Evolutionary conservation across 441 rosid genomes (phyloP).

Genomic region (Arabidopsis hybrid): DNA sequence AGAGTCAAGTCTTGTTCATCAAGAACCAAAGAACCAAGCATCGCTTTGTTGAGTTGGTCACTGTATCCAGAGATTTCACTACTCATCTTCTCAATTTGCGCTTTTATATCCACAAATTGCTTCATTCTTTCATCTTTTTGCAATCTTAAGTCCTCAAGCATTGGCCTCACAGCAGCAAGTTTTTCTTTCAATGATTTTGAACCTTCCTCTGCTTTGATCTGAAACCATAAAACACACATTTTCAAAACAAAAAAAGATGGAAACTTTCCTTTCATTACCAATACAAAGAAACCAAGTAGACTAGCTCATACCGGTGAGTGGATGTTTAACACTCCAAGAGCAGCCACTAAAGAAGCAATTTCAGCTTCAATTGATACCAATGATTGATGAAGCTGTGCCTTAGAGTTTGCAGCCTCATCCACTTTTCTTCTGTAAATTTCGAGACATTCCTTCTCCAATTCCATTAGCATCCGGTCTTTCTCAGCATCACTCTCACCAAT

Average conservation of each 20-base stretch:
- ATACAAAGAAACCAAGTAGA: background rate
- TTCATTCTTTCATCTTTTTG: conserved; percentile 84
- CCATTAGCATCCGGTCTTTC: conserved; percentile 81
- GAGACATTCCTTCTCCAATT: conserved; percentile 90
- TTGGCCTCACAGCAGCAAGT: conserved; percentile 76
- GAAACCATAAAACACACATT: conserved; percentile 27
- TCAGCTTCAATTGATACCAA: conserved; percentile 97
- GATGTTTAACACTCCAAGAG: conserved; percentile 81
- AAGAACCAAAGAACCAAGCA: conserved; percentile 55
- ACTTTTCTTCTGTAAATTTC: conserved; percentile 90
- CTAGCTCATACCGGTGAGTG: conserved; percentile 51
- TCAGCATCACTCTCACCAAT: conserved; percentile 93
- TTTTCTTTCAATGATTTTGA: conserved; percentile 75
- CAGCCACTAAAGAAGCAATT: conserved; percentile 91
- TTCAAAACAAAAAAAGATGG: background rate
- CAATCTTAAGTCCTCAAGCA: conserved; percentile 76
- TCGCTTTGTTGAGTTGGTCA: conserved; percentile 45
- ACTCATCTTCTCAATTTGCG: conserved; percentile 84
- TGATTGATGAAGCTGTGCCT: conserved; percentile 90
- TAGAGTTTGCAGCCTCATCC: conserved; percentile 90
- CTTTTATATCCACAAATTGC: conserved; percentile 76
- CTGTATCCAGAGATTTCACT: conserved; percentile 82
- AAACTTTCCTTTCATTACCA: background rate
- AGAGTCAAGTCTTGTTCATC: conserved; percentile 85
- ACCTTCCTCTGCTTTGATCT: conserved; percentile 67